Conservation (phyloP, 1,139 yeast species). For the Hanseniaspora uvarum region DNA sequence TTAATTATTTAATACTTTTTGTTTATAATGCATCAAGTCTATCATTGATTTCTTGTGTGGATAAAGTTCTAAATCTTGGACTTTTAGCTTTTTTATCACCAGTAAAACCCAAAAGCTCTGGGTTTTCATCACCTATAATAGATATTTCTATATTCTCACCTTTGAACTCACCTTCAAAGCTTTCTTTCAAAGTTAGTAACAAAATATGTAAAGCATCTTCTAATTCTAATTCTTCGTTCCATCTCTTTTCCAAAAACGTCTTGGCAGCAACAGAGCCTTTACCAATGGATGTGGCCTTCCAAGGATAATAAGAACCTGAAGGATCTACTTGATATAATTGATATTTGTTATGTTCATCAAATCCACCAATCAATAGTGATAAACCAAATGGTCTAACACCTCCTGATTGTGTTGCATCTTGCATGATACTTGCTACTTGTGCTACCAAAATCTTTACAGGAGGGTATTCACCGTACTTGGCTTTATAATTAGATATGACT, state of each 20-base stretch:
- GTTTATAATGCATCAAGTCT: slow-evolving; percentile 74
- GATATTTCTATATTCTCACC: slow-evolving; percentile 94
- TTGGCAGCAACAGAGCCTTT: slow-evolving; percentile 90
- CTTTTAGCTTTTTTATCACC: slow-evolving; percentile 72
- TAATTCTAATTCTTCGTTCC: slow-evolving; percentile 92
- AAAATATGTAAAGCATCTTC: slow-evolving; percentile 99
- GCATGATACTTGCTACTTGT: slow-evolving; percentile 92
- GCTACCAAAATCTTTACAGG: slow-evolving; percentile 91
- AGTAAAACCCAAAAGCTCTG: slow-evolving; percentile 67
- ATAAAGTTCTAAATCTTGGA: slow-evolving; percentile 75
- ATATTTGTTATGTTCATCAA: slow-evolving; percentile 72
- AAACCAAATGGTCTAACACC: slow-evolving; percentile 60
- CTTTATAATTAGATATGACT: slow-evolving; percentile 85
- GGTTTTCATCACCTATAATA: slow-evolving; percentile 74
- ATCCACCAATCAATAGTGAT: slow-evolving; percentile 84
- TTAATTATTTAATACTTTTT: not conserved
- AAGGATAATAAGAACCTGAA: slow-evolving; percentile 95
- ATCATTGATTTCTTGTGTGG: slow-evolving; percentile 88
- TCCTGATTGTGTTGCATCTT: slow-evolving; percentile 95
- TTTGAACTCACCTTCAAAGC: slow-evolving; percentile 95
- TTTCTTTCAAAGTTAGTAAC: slow-evolving; percentile 81
- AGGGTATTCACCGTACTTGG: slow-evolving; percentile 91
- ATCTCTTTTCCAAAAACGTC: slow-evolving; percentile 92
- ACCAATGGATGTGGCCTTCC: slow-evolving; percentile 99
- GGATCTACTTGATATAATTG: slow-evolving; percentile 96